Percentiles rank a stretch among this genome's conserved stretches.
phyloP scores from a whole-genome alignment of 345 rosid species.

The Dipteronia sinensis region DNA sequence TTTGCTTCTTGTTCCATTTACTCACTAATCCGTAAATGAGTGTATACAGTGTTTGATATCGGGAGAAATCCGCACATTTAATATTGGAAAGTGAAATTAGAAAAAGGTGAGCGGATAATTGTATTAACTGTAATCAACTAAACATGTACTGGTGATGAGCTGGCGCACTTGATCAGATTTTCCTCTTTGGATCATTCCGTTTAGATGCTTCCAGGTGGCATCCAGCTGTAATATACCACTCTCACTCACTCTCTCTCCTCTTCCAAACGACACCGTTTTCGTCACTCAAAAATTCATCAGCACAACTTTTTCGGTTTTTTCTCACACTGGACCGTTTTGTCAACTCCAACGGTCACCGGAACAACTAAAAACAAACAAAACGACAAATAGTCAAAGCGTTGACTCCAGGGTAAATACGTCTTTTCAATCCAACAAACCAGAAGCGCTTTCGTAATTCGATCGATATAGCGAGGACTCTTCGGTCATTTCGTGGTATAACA shows the following conservation, averaged over 20 bases:
- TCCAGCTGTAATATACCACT: constrained; percentile 38
- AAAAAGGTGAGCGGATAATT: neutral
- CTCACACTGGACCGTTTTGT: constrained; percentile 24
- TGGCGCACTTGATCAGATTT: constrained; percentile 34
- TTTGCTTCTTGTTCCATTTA: too few relatives aligned
- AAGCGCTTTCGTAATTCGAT: neutral
- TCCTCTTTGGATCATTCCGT: neutral
- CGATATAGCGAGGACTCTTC: constrained; percentile 1
- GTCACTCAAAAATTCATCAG: neutral
- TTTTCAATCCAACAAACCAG: neutral
- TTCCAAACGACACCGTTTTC: constrained; percentile 28
- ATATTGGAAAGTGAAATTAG: neutral
- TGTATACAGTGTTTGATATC: too few relatives aligned
- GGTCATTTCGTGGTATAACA: neutral
- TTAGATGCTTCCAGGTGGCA: constrained; percentile 48
- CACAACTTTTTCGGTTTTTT: neutral
- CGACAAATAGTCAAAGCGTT: constrained; percentile 7
- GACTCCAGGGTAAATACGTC: constrained; percentile 11
- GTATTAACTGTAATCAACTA: constrained; percentile 1
- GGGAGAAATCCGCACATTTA: too few relatives aligned
- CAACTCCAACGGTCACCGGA: constrained; percentile 39
- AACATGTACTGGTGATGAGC: constrained; percentile 30
- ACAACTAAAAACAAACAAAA: constrained; percentile 8
- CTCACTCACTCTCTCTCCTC: neutral
- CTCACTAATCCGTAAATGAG: too few relatives aligned